phyloP scores from a whole-genome alignment of 495 filamentous ascomycete species.

The Penicillium steckii region DNA sequence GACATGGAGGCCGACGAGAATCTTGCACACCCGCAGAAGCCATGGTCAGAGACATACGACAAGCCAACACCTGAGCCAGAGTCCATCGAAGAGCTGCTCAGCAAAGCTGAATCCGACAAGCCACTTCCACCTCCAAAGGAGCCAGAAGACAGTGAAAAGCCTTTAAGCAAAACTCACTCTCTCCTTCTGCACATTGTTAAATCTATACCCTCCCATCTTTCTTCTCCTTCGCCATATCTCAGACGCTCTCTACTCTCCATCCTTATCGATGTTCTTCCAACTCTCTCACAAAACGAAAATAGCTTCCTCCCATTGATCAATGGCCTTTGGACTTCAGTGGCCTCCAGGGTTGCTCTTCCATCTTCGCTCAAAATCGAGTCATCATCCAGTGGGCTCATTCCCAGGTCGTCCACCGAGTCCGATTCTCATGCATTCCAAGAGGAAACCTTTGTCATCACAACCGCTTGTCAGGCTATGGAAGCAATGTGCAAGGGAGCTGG shows the following conservation, averaged over 20 bases:
- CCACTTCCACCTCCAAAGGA: slow-evolving; percentile 43
- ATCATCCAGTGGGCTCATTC: slow-evolving; percentile 29
- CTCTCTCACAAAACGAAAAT: slow-evolving; percentile 70
- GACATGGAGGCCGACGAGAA: slow-evolving; percentile 32
- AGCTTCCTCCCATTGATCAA: slow-evolving; percentile 86
- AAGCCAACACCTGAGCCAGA: slow-evolving; percentile 27
- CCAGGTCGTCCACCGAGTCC: slow-evolving; percentile 3
- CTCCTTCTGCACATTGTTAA: slow-evolving; percentile 67
- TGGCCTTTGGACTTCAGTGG: slow-evolving; percentile 79
- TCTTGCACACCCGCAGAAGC: slow-evolving; percentile 34
- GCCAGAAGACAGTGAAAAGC: slow-evolving; percentile 52
- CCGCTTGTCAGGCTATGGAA: slow-evolving; percentile 64
- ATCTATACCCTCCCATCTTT: slow-evolving; percentile 80
- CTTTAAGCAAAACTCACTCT: slow-evolving; percentile 54
- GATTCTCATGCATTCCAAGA: slow-evolving; percentile 49
- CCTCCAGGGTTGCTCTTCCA: slow-evolving; percentile 56
- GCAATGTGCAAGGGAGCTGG: slow-evolving; percentile 62
- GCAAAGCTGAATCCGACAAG: slow-evolving; percentile 37
- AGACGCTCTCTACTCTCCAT: slow-evolving; percentile 75
- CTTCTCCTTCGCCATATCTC: slow-evolving; percentile 73
- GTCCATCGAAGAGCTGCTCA: slow-evolving; percentile 30
- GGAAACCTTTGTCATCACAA: slow-evolving; percentile 70
- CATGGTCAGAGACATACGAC: slow-evolving; percentile 35
- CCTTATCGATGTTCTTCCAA: slow-evolving; percentile 63
- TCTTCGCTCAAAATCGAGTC: slow-evolving; percentile 29